Percentiles rank a stretch among this genome's conserved stretches.
phyloP scores from a whole-genome alignment of 2,329 filamentous ascomycete species.

The Epichloe bromicola region DNA sequence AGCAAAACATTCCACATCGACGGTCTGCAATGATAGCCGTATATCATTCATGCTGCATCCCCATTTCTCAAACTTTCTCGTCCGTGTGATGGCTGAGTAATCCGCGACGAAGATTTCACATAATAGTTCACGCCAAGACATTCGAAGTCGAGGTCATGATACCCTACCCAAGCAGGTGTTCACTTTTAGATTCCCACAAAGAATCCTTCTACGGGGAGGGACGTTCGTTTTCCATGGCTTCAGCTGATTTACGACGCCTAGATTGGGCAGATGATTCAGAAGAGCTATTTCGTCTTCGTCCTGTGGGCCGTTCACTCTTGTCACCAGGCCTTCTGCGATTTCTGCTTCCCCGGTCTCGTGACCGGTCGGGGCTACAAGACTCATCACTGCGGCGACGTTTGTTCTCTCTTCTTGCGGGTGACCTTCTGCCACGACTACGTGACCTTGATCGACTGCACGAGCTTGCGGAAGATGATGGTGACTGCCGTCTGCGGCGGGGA shows the following conservation, averaged over 20 bases:
- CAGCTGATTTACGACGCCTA: conserved; percentile 40
- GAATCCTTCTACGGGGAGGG: conserved; percentile 7
- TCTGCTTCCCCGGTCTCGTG: neutral
- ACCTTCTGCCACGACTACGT: conserved; percentile 14
- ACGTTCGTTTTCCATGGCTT: conserved; percentile 31
- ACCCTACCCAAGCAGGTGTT: neutral
- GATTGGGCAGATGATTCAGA: conserved; percentile 38
- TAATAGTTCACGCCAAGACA: neutral
- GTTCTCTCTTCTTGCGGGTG: conserved; percentile 3
- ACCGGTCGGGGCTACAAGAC: conserved; percentile 2
- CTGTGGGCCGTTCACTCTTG: conserved; percentile 2
- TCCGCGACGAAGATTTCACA: neutral
- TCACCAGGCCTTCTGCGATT: conserved; percentile 1
- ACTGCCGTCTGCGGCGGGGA: conserved; percentile 23
- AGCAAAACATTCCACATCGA: neutral
- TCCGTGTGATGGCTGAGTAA: neutral
- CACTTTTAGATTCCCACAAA: neutral
- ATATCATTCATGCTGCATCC: neutral
- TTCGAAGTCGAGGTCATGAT: neutral
- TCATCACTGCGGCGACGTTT: conserved; percentile 4
- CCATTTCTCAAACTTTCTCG: neutral
- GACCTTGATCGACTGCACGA: conserved; percentile 25
- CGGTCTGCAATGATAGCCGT: neutral
- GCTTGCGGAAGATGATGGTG: conserved; percentile 27
- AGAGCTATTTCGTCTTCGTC: conserved; percentile 36